Percentiles rank a stretch among this genome's conserved stretches.
Evolutionary conservation across 768 basidiomycete species (phyloP).

Genomic region (Collybiopsis luxurians): DNA sequence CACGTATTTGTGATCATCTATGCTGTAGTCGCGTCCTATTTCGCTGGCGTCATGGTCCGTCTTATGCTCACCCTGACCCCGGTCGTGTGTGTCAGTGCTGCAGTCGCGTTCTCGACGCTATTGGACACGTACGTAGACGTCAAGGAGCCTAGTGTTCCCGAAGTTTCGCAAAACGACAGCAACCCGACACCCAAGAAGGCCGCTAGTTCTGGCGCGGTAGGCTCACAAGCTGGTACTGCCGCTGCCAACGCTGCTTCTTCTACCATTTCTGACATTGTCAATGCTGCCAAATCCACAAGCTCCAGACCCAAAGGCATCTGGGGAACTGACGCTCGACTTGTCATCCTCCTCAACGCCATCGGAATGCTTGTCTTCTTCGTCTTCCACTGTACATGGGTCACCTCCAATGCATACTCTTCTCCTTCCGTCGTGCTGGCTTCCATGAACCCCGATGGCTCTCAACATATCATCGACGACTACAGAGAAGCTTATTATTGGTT

Average conservation of each 20-base stretch:
- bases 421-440: slow-evolving; percentile 95
- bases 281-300: slow-evolving; percentile 33
- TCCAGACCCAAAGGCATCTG: slow-evolving; percentile 59
- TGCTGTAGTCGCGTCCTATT: slow-evolving; percentile 93
- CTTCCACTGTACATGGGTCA: slow-evolving; percentile 96
- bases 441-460: slow-evolving; percentile 73
- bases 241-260: slow-evolving; percentile 26
- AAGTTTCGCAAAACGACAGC: slow-evolving; percentile 28
- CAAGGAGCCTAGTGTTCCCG: slow-evolving; percentile 48
- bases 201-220: slow-evolving; percentile 49
- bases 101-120: slow-evolving; percentile 85
- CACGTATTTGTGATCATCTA: slow-evolving; percentile 99
- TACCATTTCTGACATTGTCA: slow-evolving; percentile 38
- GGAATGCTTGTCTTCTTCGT: slow-evolving; percentile 88
- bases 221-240: slow-evolving; percentile 16
- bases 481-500: slow-evolving; percentile 99
- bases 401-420: slow-evolving; percentile 92
- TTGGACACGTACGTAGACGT: slow-evolving; percentile 92
- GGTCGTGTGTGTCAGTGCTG: slow-evolving; percentile 91
- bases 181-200: too few species aligned
- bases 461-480: slow-evolving; percentile 98
- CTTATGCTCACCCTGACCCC: slow-evolving; percentile 97
- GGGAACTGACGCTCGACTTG: slow-evolving; percentile 78
- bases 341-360: slow-evolving; percentile 71
- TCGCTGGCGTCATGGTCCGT: slow-evolving; percentile 99